phyloP scores from a whole-genome alignment of 441 rosid genomes.

The Hura crepitans region DNA sequence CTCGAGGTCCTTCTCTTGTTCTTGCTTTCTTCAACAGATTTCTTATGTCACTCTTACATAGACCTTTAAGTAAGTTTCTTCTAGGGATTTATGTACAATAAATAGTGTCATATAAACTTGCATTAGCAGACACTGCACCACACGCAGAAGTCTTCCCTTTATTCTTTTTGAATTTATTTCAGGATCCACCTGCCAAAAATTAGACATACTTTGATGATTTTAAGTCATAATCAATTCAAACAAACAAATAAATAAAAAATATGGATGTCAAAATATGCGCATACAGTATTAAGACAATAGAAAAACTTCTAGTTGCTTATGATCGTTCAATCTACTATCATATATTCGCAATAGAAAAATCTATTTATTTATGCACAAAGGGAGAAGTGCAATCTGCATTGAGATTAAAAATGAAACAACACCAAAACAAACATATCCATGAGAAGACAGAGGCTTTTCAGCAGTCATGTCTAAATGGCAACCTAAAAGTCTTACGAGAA shows the following conservation, averaged over 20 bases:
- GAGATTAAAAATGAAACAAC: not conserved
- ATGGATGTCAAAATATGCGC: too few relatives aligned
- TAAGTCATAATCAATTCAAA: not conserved
- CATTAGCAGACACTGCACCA: not conserved
- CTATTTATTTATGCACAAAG: not conserved
- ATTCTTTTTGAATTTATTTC: slow-evolving; percentile 1
- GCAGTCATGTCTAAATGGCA: not conserved
- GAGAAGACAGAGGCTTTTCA: not conserved
- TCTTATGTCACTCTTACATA: not conserved
- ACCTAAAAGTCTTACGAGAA: not conserved
- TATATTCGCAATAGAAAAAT: not conserved
- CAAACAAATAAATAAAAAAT: not conserved
- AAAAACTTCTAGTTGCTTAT: not conserved
- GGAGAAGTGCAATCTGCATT: not conserved
- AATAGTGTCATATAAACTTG: not conserved
- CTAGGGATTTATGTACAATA: slow-evolving; percentile 6
- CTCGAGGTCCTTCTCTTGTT: slow-evolving; percentile 43
- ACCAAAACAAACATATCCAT: not conserved
- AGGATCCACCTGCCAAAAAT: slow-evolving; percentile 2
- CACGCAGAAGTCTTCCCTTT: not conserved
- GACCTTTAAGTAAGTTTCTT: not conserved
- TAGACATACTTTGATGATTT: not conserved
- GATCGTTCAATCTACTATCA: not conserved
- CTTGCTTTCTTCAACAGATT: slow-evolving; percentile 11
- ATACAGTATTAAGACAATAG: not conserved